phyloP scores from a whole-genome alignment of 805 yeast species.

The Candida chilensis region DNA sequence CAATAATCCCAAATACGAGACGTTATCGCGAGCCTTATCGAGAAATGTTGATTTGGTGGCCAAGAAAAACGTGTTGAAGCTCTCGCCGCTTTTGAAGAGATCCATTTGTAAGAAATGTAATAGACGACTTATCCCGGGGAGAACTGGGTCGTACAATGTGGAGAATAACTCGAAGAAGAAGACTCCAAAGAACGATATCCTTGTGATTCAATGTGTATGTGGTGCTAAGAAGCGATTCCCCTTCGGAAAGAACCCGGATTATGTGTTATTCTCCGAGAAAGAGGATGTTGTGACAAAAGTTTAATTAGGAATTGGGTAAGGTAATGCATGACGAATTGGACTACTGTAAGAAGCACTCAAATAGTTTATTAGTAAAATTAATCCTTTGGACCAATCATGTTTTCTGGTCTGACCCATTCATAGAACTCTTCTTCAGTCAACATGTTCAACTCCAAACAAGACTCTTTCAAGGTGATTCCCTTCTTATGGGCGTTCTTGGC shows the following conservation, averaged over 20 bases:
- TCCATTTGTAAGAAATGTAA: conserved; percentile 62
- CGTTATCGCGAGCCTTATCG: conserved; percentile 47
- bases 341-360: background rate
- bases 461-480: conserved; percentile 26
- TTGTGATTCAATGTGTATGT: conserved; percentile 47
- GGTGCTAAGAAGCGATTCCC: conserved; percentile 48
- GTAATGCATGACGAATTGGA: conserved; percentile 3
- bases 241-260: conserved; percentile 44
- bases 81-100: conserved; percentile 61
- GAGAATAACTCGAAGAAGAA: conserved; percentile 28
- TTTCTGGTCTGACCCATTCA: conserved; percentile 29
- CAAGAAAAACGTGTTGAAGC: conserved; percentile 56
- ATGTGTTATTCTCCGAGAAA: conserved; percentile 35
- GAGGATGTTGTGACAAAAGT: conserved; percentile 10
- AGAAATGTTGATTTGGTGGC: conserved; percentile 51
- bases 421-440: conserved; percentile 23
- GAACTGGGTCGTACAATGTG: conserved; percentile 25
- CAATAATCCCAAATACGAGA: too few species aligned
- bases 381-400: conserved; percentile 26
- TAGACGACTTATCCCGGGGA: conserved; percentile 39
- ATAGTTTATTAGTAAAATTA: too few species aligned
- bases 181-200: conserved; percentile 28
- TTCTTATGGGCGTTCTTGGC: conserved; percentile 31
- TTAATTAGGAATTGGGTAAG: conserved; percentile 3
- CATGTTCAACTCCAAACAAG: conserved; percentile 23